These are phyloP conservation scores for Podaxis rugospora DNA, from an alignment of 768 basidiomycete genomes.

Conservation along the genomic window DNA sequence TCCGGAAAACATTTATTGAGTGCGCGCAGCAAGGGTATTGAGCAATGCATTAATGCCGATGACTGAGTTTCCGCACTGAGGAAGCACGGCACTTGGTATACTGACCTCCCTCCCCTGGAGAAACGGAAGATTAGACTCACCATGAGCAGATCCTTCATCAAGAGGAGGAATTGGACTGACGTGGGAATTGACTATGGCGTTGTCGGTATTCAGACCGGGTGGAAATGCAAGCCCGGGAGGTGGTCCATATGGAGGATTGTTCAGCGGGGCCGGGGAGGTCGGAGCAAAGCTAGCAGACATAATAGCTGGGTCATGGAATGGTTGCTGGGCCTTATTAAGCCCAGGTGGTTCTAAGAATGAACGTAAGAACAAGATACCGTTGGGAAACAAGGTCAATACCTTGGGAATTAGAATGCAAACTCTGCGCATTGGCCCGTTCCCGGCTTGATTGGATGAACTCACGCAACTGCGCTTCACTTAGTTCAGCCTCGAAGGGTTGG, in stretches of 20 bases:
- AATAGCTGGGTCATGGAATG: conserved; percentile 74
- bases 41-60: conserved; percentile 59
- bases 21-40: conserved; percentile 30
- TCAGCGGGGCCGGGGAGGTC: conserved; percentile 26
- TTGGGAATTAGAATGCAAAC: conserved; percentile 9
- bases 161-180: conserved; percentile 18
- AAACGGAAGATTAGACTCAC: conserved; percentile 59
- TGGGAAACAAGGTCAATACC: not conserved
- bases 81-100: conserved; percentile 88
- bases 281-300: conserved; percentile 70
- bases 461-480: conserved; percentile 75
- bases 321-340: conserved; percentile 28
- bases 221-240: conserved; percentile 63
- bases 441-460: conserved; percentile 73
- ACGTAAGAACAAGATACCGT: not conserved
- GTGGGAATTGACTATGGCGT: conserved; percentile 17
- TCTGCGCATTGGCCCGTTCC: conserved; percentile 36
- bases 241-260: conserved; percentile 45
- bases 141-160: conserved; percentile 38
- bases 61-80: conserved; percentile 79
- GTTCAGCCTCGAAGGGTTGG: conserved; percentile 48
- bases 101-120: conserved; percentile 79
- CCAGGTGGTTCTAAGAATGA: conserved; percentile 12
- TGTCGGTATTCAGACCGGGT: conserved; percentile 25
- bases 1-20: conserved; percentile 25